Percentiles rank a stretch among this genome's conserved stretches.
These are phyloP conservation scores for Lasiodiplodia sp. DNA, from an alignment of 2,329 filamentous ascomycete species.

Conservation along the genomic window DNA sequence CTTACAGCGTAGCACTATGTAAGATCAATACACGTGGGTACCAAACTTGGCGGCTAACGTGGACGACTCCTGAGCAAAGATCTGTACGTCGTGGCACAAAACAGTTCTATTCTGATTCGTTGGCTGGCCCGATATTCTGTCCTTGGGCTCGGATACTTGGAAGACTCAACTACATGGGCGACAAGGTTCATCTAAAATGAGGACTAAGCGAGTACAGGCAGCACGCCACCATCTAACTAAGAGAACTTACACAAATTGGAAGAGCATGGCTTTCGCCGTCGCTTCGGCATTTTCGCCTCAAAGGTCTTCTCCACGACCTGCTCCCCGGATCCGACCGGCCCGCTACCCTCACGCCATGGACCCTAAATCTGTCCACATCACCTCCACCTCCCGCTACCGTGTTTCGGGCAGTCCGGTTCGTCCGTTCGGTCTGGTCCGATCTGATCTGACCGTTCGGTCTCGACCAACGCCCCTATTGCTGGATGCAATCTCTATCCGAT, in stretches of 20 bases:
- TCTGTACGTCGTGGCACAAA: no score
- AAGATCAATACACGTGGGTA: constrained; percentile 3
- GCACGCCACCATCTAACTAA: not conserved
- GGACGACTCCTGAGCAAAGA: not conserved
- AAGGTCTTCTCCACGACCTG: not conserved
- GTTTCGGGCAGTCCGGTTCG: not conserved
- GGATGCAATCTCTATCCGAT: not conserved
- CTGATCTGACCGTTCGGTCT: not conserved
- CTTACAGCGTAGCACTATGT: not conserved
- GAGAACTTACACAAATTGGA: not conserved
- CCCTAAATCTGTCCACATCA: not conserved
- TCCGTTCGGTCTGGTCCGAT: not conserved
- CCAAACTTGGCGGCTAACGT: not conserved
- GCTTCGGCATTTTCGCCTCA: not conserved
- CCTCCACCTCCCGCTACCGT: not conserved
- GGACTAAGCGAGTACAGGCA: not conserved
- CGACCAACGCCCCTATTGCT: not conserved
- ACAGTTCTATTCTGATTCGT: not conserved
- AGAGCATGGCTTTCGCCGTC: not conserved
- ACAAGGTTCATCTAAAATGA: not conserved
- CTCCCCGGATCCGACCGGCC: constrained; percentile 10
- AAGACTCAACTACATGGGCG: not conserved
- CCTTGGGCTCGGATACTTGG: not conserved
- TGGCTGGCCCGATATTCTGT: not conserved
- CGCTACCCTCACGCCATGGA: not conserved